Evolutionary conservation across 202 grass and related monocot genomes (phyloP).

Genomic region (Bolboschoenoplectus hybrid): DNA sequence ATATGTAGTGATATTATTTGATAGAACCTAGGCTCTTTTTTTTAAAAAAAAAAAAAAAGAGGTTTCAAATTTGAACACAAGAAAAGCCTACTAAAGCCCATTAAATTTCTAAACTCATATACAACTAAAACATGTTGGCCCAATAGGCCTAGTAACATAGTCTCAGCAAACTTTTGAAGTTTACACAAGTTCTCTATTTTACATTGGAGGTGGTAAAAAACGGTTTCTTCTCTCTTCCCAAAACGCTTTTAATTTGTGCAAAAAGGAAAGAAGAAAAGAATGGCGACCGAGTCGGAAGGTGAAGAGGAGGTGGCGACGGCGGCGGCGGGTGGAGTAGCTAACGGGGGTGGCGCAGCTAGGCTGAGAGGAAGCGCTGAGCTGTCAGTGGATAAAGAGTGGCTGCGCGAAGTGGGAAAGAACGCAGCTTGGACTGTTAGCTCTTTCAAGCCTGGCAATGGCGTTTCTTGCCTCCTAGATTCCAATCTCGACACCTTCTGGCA

Average conservation of each 20-base stretch:
- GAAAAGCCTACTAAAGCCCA: neutral
- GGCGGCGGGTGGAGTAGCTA: conserved; percentile 11
- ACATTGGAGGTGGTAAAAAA: too few species aligned
- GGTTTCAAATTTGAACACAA: neutral
- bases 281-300: conserved; percentile 57
- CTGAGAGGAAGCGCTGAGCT: conserved; percentile 65
- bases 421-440: conserved; percentile 95
- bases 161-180: neutral
- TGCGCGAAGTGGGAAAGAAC: conserved; percentile 84
- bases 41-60: neutral
- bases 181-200: neutral
- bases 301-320: conserved; percentile 45
- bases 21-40: neutral
- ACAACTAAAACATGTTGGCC: conserved; percentile 1
- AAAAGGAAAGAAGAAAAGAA: neutral
- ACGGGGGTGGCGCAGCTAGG: conserved; percentile 14
- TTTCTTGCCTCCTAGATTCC: conserved; percentile 73
- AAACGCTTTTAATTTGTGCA: neutral
- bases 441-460: conserved; percentile 88
- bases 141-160: neutral
- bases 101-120: neutral
- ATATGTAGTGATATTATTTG: neutral
- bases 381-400: conserved; percentile 57
- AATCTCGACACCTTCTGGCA: conserved; percentile 91
- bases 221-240: neutral